Conservation (phyloP, 2,329 filamentous ascomycete genomes). For the Pseudodiploospora longispora region DNA sequence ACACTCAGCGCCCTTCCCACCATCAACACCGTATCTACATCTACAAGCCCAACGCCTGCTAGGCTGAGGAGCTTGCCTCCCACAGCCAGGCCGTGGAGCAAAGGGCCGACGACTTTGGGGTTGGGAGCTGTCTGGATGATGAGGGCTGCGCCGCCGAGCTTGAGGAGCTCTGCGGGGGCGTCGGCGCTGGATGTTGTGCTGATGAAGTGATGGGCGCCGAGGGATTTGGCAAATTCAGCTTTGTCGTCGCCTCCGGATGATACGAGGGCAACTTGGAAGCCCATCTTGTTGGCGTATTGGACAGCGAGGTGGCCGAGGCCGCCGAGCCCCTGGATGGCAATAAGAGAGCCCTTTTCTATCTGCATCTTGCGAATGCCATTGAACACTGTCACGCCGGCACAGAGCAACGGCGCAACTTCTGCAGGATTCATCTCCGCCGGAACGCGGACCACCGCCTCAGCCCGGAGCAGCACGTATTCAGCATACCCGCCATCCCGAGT, state of each 20-base stretch:
- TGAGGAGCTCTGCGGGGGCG: constrained; percentile 37
- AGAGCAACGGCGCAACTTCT: constrained; percentile 51
- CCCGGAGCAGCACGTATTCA: constrained; percentile 52
- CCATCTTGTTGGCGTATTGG: constrained; percentile 69
- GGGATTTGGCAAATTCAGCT: constrained; percentile 51
- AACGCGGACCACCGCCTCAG: constrained; percentile 52
- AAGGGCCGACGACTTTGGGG: constrained; percentile 41
- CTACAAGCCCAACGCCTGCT: constrained; percentile 39
- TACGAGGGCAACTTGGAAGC: constrained; percentile 63
- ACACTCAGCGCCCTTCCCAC: constrained; percentile 49
- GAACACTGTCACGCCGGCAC: constrained; percentile 58
- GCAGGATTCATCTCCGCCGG: constrained; percentile 44
- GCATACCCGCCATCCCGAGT: constrained; percentile 59
- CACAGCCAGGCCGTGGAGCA: constrained; percentile 45
- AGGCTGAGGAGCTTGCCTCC: constrained; percentile 54
- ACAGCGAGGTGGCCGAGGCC: constrained; percentile 72
- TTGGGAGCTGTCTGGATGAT: constrained; percentile 58
- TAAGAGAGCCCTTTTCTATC: constrained; percentile 42
- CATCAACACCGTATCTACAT: constrained; percentile 34
- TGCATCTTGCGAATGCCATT: constrained; percentile 48
- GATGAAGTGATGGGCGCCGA: constrained; percentile 38
- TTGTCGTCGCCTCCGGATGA: constrained; percentile 59
- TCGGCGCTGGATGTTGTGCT: constrained; percentile 47
- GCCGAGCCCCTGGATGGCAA: constrained; percentile 61
- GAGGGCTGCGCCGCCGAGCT: constrained; percentile 53